phyloP scores from a whole-genome alignment of 768 basidiomycete genomes.

The Amanita rimosa region DNA sequence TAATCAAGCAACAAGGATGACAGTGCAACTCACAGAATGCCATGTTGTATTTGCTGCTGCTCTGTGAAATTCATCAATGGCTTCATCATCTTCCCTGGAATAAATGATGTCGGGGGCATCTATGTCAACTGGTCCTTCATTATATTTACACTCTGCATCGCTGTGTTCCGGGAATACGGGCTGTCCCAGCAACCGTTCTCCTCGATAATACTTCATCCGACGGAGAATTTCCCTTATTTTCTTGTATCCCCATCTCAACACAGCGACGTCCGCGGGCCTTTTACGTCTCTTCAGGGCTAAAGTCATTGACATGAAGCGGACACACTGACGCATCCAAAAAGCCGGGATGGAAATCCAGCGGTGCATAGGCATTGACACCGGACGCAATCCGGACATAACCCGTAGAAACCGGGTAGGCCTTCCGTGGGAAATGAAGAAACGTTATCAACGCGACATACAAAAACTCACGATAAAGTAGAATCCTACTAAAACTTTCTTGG shows the following conservation, averaged over 20 bases:
- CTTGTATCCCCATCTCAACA: slow-evolving; percentile 45
- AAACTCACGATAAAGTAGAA: slow-evolving; percentile 10
- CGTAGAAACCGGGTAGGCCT: slow-evolving; percentile 34
- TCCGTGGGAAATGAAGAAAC: neutral
- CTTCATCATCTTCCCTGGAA: slow-evolving; percentile 27
- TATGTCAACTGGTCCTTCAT: slow-evolving; percentile 19
- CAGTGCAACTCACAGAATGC: slow-evolving; percentile 26
- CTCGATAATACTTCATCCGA: slow-evolving; percentile 35
- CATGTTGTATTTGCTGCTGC: slow-evolving; percentile 27
- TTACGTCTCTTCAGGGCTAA: neutral
- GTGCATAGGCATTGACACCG: slow-evolving; percentile 26
- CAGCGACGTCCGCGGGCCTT: slow-evolving; percentile 31
- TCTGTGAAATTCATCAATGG: slow-evolving; percentile 28
- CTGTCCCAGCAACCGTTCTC: slow-evolving; percentile 23
- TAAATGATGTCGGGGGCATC: slow-evolving; percentile 27
- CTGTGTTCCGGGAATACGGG: slow-evolving; percentile 26
- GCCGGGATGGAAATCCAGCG: slow-evolving; percentile 32
- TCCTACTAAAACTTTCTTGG: slow-evolving; percentile 17
- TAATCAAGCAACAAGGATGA: neutral
- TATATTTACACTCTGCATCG: slow-evolving; percentile 15
- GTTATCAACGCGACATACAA: neutral
- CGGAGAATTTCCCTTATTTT: slow-evolving; percentile 40
- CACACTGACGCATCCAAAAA: slow-evolving; percentile 31
- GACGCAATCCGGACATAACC: slow-evolving; percentile 40
- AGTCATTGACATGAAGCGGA: neutral